Base-by-base conservation (phyloP, 805 yeast genomes). In the Starmerella scarabaei region DNA sequence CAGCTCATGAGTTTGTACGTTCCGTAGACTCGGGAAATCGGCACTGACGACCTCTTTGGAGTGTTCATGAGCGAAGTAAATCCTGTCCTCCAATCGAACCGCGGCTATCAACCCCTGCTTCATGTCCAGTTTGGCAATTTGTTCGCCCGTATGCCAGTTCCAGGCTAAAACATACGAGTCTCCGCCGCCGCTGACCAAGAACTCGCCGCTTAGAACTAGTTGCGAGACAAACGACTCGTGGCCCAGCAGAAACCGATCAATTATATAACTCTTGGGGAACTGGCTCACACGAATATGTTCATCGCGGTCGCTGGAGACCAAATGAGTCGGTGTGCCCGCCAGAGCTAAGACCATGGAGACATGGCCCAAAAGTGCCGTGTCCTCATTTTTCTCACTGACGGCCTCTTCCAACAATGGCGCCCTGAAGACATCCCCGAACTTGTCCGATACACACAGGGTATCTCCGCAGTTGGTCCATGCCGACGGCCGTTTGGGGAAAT, bases 291-390 rank as follows among this genome's bases (percentile, higher is more conserved):
- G 72, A 47, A 91, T 80, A 59, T 93, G 99, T 60, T 91, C 99
- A 60, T 91, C 99, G 61, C 98, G 72, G 63, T 91, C 99, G 29
- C 86, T 75, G 1, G 93, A 76, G 40, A 88, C 67, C 14, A 86
- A 57, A 43, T 71, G 69, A 7, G 67, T 70, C 5, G 38, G 29
- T 33, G 60, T 56, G 3, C 53, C 51, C 11, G 68, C 65, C 21
- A 75, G 63, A 47, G 77, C 84, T n/a, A 93, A 80, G 45, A 91
- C 69, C 95, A 91, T 84, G 3, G 96, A 86, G 4, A 91, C 97
- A 60, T 91, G 99, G 6, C 99, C 99, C 39, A 88, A 63, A 5
- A 88, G 67, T 2, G 96, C 69, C 33, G 73, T 58, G 2, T 62
- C 57, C 35, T 44, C 40, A 14, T 38, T 49, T 29, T 47, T 34